phyloP scores from a whole-genome alignment of 1,139 yeast species.

The Magnusiomyces ingens region DNA sequence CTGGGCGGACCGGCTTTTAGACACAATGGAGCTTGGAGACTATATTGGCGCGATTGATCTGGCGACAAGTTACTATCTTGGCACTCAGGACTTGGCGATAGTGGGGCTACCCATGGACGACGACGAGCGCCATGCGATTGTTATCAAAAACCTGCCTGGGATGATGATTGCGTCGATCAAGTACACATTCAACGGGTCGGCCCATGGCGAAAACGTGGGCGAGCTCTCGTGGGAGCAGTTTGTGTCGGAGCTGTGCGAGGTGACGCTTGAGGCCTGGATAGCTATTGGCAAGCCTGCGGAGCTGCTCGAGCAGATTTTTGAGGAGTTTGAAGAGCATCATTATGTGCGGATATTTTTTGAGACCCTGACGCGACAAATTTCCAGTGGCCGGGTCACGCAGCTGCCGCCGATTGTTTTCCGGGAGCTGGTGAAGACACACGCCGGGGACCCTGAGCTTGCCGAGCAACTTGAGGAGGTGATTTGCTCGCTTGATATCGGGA shows the following conservation, averaged over 20 bases:
- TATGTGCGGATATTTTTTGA: slow-evolving; percentile 41
- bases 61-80: slow-evolving; percentile 49
- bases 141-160: slow-evolving; percentile 51
- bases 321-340: slow-evolving; percentile 35
- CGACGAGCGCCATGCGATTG: slow-evolving; percentile 41
- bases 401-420: slow-evolving; percentile 61
- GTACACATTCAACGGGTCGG: slow-evolving; percentile 31
- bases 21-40: slow-evolving; percentile 42
- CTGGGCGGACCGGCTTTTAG: slow-evolving; percentile 66
- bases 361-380: slow-evolving; percentile 46
- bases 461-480: slow-evolving; percentile 55
- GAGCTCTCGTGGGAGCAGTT: slow-evolving; percentile 16
- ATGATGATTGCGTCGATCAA: slow-evolving; percentile 49
- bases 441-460: slow-evolving; percentile 36
- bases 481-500: slow-evolving; percentile 54
- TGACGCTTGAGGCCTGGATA: slow-evolving; percentile 38
- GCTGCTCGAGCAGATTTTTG: slow-evolving; percentile 50
- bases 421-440: slow-evolving; percentile 48
- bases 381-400: slow-evolving; percentile 39
- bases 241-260: slow-evolving; percentile 29
- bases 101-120: slow-evolving; percentile 49
- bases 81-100: slow-evolving; percentile 42
- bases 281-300: slow-evolving; percentile 36
- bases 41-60: slow-evolving; percentile 51
- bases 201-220: not conserved